Evolutionary conservation across 495 filamentous ascomycete species (phyloP).

Genomic region (Pyrenula massariospora): DNA sequence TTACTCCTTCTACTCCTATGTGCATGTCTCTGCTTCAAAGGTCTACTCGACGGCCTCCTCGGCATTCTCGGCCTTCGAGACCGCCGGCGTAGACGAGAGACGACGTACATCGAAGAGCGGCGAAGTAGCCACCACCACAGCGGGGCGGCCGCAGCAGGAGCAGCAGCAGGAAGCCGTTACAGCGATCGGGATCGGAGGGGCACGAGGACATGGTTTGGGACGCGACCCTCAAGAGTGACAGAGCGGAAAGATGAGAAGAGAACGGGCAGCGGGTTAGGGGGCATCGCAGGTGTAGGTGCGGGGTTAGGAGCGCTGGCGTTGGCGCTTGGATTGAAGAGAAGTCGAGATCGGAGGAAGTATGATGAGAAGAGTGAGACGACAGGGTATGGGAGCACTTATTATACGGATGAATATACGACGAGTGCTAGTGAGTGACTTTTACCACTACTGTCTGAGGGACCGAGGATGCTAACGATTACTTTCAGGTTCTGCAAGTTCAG

Average conservation of each 20-base stretch:
- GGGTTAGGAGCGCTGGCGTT: slow-evolving; percentile 59
- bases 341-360: slow-evolving; percentile 25
- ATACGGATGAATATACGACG: slow-evolving; percentile 29
- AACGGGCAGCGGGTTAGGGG: slow-evolving; percentile 39
- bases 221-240: slow-evolving; percentile 35
- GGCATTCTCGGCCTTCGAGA: slow-evolving; percentile 53
- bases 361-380: slow-evolving; percentile 33
- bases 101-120: slow-evolving; percentile 57
- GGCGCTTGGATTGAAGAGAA: slow-evolving; percentile 56
- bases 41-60: slow-evolving; percentile 49
- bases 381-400: slow-evolving; percentile 34
- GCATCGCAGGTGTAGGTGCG: slow-evolving; percentile 43
- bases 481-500: slow-evolving; percentile 37
- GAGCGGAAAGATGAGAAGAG: slow-evolving; percentile 40
- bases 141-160: slow-evolving; percentile 9
- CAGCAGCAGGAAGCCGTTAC: slow-evolving; percentile 17
- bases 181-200: slow-evolving; percentile 33
- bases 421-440: slow-evolving; percentile 26
- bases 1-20: slow-evolving; percentile 61
- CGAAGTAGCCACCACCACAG: slow-evolving; percentile 45
- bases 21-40: slow-evolving; percentile 60
- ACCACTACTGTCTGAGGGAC: neutral
- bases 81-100: slow-evolving; percentile 26
- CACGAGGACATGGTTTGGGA: slow-evolving; percentile 60
- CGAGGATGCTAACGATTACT: slow-evolving; percentile 1